Percentiles rank a stretch among this genome's conserved stretches.
phyloP scores from a whole-genome alignment of 306 rosid genomes.

The Castanospermum australe region DNA sequence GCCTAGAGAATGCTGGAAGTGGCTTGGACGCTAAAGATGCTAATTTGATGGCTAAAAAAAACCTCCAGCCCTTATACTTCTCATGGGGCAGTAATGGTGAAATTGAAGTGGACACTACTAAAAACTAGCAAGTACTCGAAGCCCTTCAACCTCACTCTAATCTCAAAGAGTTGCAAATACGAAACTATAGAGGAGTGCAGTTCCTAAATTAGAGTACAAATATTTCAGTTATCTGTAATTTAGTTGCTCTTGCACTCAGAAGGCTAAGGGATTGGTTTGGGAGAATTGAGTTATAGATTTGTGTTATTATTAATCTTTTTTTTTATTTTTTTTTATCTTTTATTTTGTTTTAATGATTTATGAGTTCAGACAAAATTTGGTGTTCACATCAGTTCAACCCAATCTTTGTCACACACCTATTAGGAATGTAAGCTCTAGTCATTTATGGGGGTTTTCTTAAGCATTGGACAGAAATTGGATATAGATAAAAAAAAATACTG shows the following conservation, averaged over 20 bases:
- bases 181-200: not conserved
- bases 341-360: no score
- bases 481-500: no score
- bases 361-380: no score
- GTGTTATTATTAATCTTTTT: no score
- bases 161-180: not conserved
- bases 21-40: not conserved
- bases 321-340: no score
- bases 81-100: not conserved
- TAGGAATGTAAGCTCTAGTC: no score
- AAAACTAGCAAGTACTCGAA: not conserved
- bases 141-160: not conserved
- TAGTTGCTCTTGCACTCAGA: not conserved
- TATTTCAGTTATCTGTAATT: not conserved
- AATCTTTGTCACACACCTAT: no score
- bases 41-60: not conserved
- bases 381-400: no score
- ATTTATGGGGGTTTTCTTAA: no score
- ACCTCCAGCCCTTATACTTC: not conserved
- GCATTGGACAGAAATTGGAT: no score
- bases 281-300: no score
- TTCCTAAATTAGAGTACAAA: not conserved
- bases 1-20: not conserved
- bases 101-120: not conserved
- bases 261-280: no score